These are phyloP conservation scores for Dentipellis sp. DNA, from an alignment of 768 basidiomycete species.

Conservation along the genomic window DNA sequence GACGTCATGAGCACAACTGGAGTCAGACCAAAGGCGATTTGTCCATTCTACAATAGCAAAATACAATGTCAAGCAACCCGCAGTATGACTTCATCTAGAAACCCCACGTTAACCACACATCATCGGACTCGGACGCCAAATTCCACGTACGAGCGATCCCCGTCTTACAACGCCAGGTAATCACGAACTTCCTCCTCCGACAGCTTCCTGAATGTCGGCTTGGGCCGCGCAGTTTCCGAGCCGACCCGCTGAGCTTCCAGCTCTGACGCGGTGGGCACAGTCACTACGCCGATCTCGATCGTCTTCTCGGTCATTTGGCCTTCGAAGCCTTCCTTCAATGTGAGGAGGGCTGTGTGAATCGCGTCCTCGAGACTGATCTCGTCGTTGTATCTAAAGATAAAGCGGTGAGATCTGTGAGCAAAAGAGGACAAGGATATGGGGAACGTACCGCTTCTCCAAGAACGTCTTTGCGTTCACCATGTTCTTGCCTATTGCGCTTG, in stretches of 20 bases:
- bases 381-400: slow-evolving; percentile 81
- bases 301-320: slow-evolving; percentile 99
- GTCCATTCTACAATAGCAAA: too few relatives aligned
- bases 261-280: slow-evolving; percentile 68
- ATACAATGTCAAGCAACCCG: too few relatives aligned
- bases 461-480: slow-evolving; percentile 99
- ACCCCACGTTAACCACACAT: too few relatives aligned
- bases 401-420: slow-evolving; percentile 12
- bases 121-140: too few relatives aligned
- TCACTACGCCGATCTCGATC: slow-evolving; percentile 96
- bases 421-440: slow-evolving; percentile 6
- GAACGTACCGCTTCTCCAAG: slow-evolving; percentile 86
- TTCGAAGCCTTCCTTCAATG: slow-evolving; percentile 98
- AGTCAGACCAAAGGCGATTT: too few relatives aligned
- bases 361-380: slow-evolving; percentile 98
- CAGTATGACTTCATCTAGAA: too few relatives aligned
- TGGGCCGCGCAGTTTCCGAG: slow-evolving; percentile 57
- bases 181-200: slow-evolving; percentile 96
- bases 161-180: slow-evolving; percentile 71
- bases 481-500: slow-evolving; percentile 98
- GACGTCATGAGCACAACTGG: too few relatives aligned
- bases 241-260: slow-evolving; percentile 65
- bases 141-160: too few relatives aligned
- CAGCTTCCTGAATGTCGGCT: slow-evolving; percentile 90
- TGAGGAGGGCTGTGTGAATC: slow-evolving; percentile 96